Evolutionary conservation across 2,329 filamentous ascomycete species (phyloP).

Genomic region (Incumbomyces lentus): DNA sequence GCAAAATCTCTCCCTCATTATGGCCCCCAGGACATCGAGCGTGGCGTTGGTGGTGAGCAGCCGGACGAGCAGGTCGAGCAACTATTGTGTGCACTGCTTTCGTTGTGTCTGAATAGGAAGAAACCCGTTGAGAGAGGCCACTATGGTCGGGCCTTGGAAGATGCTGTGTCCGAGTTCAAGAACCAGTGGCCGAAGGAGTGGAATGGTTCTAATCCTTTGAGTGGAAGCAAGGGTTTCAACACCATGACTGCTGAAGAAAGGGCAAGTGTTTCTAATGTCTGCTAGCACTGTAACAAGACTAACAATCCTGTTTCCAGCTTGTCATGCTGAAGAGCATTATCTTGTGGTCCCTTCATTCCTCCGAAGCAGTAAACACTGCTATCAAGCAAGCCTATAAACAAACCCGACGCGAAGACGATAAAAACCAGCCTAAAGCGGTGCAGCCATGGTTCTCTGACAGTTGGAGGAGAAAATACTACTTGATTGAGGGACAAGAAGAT

Average conservation of each 20-base stretch:
- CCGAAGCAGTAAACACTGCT: constrained; percentile 67
- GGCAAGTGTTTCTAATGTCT: constrained; percentile 41
- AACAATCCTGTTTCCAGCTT: constrained; percentile 45
- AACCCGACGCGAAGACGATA: constrained; percentile 63
- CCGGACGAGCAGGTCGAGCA: constrained; percentile 80
- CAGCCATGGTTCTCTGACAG: constrained; percentile 86
- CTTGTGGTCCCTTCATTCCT: constrained; percentile 81
- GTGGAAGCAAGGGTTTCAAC: constrained; percentile 69
- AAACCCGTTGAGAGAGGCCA: constrained; percentile 97
- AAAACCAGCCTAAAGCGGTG: constrained; percentile 79
- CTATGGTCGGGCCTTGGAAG: constrained; percentile 85
- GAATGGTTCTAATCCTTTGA: constrained; percentile 72
- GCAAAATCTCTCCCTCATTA: constrained; percentile 79
- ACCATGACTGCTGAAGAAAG: constrained; percentile 72
- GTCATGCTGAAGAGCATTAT: constrained; percentile 72
- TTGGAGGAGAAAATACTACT: constrained; percentile 83
- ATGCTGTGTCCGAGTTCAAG: constrained; percentile 75
- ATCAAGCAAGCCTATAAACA: constrained; percentile 86
- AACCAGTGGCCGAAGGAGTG: constrained; percentile 80
- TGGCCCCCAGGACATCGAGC: constrained; percentile 89
- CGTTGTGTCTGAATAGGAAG: constrained; percentile 87
- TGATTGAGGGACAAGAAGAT: constrained; percentile 89
- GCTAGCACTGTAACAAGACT: constrained; percentile 2
- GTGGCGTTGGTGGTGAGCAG: constrained; percentile 63
- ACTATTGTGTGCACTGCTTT: constrained; percentile 79